These are phyloP conservation scores for Anacardium occidentale DNA, from an alignment of 345 rosid genomes.

Conservation along the genomic window DNA sequence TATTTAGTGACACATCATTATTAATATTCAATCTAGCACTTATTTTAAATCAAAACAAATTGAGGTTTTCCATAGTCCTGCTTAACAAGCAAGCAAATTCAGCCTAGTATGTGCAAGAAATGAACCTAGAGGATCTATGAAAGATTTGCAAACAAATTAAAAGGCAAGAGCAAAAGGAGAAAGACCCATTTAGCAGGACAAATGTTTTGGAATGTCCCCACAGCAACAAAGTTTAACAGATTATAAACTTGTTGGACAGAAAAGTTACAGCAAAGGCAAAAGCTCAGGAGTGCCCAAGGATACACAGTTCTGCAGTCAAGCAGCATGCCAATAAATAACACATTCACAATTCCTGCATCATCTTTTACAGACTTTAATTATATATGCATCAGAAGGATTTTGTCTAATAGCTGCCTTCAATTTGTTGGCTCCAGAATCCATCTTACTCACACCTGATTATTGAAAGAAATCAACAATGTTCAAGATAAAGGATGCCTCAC, in stretches of 20 bases:
- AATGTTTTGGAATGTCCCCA: neutral
- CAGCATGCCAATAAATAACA: neutral
- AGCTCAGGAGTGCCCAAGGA: neutral
- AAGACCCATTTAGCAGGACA: neutral
- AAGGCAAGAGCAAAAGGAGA: neutral
- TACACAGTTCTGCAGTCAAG: neutral
- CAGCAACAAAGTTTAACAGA: neutral
- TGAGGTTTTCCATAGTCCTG: neutral
- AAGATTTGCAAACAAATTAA: neutral
- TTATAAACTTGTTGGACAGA: neutral
- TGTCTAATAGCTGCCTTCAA: neutral
- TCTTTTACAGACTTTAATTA: neutral
- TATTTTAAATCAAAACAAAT: too few relatives aligned
- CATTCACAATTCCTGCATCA: neutral
- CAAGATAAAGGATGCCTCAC: neutral
- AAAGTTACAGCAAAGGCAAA: too few relatives aligned
- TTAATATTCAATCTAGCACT: too few relatives aligned
- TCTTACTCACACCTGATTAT: neutral
- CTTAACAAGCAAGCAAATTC: neutral
- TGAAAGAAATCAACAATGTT: neutral
- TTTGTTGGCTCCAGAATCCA: neutral
- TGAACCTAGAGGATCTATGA: neutral
- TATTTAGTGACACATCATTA: too few relatives aligned
- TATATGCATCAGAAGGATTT: neutral
- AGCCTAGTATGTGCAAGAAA: neutral